Evolutionary conservation across 768 basidiomycete species (phyloP).

Genomic region (Leccinum fibrillosum): DNA sequence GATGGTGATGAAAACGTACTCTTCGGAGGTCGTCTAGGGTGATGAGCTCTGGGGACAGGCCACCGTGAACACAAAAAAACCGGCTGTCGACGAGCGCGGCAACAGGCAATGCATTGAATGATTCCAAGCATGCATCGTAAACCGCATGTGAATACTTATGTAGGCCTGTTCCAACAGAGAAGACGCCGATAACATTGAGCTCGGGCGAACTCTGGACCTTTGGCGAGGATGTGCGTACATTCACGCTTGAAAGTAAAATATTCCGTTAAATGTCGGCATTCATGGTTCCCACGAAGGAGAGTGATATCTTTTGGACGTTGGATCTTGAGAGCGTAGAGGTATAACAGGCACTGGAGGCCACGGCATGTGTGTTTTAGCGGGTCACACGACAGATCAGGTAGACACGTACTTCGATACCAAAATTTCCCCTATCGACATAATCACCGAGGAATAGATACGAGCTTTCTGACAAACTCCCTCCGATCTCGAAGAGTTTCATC

Average conservation of each 20-base stretch:
- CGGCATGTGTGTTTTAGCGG: neutral
- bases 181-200: conserved; percentile 8
- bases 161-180: conserved; percentile 21
- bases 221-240: conserved; percentile 51
- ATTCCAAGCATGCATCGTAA: conserved; percentile 90
- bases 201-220: neutral
- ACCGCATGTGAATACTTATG: conserved; percentile 42
- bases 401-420: conserved; percentile 65
- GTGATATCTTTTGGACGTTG: conserved; percentile 80
- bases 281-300: conserved; percentile 93
- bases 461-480: conserved; percentile 80
- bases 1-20: conserved; percentile 39
- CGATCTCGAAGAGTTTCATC: conserved; percentile 97
- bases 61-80: conserved; percentile 98
- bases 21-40: conserved; percentile 70
- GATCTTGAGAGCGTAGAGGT: conserved; percentile 91
- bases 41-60: conserved; percentile 83
- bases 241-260: conserved; percentile 99
- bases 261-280: conserved; percentile 94
- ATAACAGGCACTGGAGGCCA: conserved; percentile 70
- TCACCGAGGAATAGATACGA: conserved; percentile 93
- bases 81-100: conserved; percentile 90
- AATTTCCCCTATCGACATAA: conserved; percentile 96
- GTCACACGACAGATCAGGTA: neutral
- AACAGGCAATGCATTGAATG: conserved; percentile 88